phyloP scores from a whole-genome alignment of 306 rosid genomes.

The Malus sieversii region DNA sequence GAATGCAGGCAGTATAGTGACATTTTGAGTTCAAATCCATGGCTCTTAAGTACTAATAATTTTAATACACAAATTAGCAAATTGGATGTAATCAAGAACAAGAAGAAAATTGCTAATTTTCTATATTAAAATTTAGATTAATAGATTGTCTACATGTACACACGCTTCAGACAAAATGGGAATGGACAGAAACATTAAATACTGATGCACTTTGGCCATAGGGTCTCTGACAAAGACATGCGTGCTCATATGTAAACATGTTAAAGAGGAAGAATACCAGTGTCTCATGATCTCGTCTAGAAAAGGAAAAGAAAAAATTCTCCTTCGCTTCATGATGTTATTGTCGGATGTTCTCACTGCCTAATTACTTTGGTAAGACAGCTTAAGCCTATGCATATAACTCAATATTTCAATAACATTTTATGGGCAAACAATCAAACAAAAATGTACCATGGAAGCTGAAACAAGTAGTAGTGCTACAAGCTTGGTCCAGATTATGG shows the following conservation, averaged over 20 bases:
- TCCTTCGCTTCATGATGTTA: background rate
- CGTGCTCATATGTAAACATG: background rate
- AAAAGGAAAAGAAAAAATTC: background rate
- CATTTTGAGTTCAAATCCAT: background rate
- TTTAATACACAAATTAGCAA: background rate
- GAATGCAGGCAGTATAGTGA: background rate
- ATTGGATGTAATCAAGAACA: background rate
- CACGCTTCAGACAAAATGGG: background rate
- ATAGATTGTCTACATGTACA: background rate
- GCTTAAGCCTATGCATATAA: background rate
- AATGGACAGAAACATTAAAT: background rate
- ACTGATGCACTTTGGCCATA: background rate
- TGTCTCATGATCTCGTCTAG: background rate
- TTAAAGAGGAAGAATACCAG: background rate
- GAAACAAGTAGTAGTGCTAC: background rate
- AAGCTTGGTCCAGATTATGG: slow-evolving; percentile 7
- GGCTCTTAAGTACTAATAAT: background rate
- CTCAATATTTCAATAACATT: background rate
- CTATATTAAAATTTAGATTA: background rate
- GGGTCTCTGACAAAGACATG: background rate
- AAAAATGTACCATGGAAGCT: background rate
- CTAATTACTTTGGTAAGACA: background rate
- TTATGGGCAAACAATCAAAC: background rate
- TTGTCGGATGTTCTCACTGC: background rate
- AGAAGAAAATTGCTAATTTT: background rate